Base-by-base conservation (phyloP, 1,284 basidiomycete genomes). In the Xerocomus cyaneibrunnescens region DNA sequence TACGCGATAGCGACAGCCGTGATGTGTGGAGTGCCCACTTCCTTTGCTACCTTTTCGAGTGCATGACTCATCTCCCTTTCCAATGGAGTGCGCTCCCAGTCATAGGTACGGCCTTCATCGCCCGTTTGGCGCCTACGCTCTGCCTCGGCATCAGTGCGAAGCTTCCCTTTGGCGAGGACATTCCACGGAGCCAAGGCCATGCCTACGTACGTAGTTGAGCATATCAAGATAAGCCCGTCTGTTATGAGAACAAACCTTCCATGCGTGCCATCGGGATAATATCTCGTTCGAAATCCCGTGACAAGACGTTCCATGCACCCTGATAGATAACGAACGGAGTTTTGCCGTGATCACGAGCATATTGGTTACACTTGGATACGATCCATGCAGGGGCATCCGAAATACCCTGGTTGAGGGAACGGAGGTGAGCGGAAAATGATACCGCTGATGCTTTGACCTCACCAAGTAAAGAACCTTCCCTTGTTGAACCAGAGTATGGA, bases 261-360 rank as follows among this genome's bases (percentile, higher is more conserved):
- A 30, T 35, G 27, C 23, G 30, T 23, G 34, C 51, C 52, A 81
- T 80, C 3, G 77, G 77, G 27, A 82, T 70, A 51, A 80, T 78
- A 9, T 81, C 79, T 8, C 77, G 65, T 66, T 79, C 78, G n/a
- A 79, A 71, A 39, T 72, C 71, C 22, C 78, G 71, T 13, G 62
- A 49, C 51, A 77, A 64, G 28, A 78, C 68, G 52, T 69, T 77
- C 76, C 78, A 82, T 32, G 58, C 58, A 14, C 80, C 79, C 58
- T 80, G 79, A 58, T 81, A 81, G 54, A 81, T 68, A 3, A 72
- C 66, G 57, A 82, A 80, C 2, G 74, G 77, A 1, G 75, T 74
- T 59, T 77, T 72, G 14, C 74, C 76, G 45, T 74, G 68, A 28
- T 72, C 67, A 7, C 69, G 56, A 8, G 67, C 71, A 41, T 71